Percentiles rank a stretch among this genome's conserved stretches.
phyloP scores from a whole-genome alignment of 257 asterid genomes.

The Capsicum chinense region DNA sequence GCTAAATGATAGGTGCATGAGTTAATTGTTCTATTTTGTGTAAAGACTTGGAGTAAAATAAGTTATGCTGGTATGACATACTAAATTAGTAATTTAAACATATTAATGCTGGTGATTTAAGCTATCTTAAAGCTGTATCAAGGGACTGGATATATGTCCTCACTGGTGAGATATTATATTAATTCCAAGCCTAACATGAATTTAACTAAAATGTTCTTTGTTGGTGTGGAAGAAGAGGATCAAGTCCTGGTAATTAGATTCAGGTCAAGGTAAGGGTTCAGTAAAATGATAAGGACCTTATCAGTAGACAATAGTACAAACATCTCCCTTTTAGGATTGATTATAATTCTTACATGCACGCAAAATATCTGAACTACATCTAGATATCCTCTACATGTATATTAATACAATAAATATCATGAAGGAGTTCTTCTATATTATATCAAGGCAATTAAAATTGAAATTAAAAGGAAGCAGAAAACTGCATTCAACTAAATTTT shows the following conservation, averaged over 20 bases:
- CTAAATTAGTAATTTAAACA: too few relatives aligned
- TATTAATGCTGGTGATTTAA: neutral
- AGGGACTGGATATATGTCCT: neutral
- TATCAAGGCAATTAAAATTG: too few relatives aligned
- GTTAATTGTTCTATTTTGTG: neutral
- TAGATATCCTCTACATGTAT: too few relatives aligned
- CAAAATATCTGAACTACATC: too few relatives aligned
- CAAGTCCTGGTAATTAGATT: neutral
- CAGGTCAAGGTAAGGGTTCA: too few relatives aligned
- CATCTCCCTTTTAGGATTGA: neutral
- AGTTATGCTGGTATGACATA: neutral
- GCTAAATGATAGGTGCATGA: too few relatives aligned
- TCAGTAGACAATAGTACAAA: neutral
- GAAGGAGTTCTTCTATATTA: too few relatives aligned
- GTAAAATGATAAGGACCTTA: neutral
- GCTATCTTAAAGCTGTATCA: neutral
- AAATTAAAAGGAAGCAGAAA: too few relatives aligned
- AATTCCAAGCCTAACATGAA: neutral
- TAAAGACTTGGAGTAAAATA: neutral
- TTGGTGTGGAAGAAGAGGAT: neutral
- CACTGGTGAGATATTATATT: neutral
- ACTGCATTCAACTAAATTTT: too few relatives aligned
- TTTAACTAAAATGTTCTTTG: constrained; percentile 2
- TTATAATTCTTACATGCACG: too few relatives aligned
- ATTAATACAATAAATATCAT: too few relatives aligned